Base-by-base conservation (phyloP, 257 asterid genomes). In the Solanum tarijense region DNA sequence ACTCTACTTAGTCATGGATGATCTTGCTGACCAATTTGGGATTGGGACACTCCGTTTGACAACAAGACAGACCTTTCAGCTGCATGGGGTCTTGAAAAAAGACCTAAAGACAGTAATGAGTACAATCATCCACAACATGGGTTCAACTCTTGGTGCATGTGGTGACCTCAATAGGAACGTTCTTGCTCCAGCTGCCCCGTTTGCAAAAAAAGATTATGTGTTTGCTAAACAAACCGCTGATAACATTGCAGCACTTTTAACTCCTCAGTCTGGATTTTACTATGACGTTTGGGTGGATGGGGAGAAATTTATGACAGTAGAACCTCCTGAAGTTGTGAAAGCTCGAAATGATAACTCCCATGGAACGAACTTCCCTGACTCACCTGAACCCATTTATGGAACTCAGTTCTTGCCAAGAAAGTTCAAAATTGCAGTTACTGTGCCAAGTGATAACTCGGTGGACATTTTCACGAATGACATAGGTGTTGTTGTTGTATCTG, bases 211-310 rank as follows among this genome's bases (percentile, higher is more conserved):
- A 90, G 98, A 96, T 89, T 96, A 97, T 93, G 87, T 96, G 13
- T 96, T 96, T 93, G 99, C 99, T 4, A 98, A 97, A 92, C 90
- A 93, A 92, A 97, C 99, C 86, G 99, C 98, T 9, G 99, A 97
- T 48, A 89, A 96, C 73, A 94, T 95, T 88, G 99, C 99, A 83
- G 94, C 99, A 58, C 95, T 97, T 69, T 93, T 97, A 78, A 95
- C 99, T 86, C 99, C 99, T 48, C 99, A 96, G 89, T 97, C 98
- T 13, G 99, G 99, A 18, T 97, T 97, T 92, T 97, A 97, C 94
- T 97, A 97, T 89, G 99, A 97, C 84, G 94, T 94, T 93, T 97
- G 99, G 99, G 98, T 97, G 87, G 98, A 97, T 90, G 99, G 99
- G 83, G 99, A 97, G 90, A 93, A 91, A 87, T 8, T 95, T 83